Evolutionary conservation across 148 eudicot genomes (phyloP), one percentile per base, ranked within the genome.

Genomic region (Cornus florida): DNA sequence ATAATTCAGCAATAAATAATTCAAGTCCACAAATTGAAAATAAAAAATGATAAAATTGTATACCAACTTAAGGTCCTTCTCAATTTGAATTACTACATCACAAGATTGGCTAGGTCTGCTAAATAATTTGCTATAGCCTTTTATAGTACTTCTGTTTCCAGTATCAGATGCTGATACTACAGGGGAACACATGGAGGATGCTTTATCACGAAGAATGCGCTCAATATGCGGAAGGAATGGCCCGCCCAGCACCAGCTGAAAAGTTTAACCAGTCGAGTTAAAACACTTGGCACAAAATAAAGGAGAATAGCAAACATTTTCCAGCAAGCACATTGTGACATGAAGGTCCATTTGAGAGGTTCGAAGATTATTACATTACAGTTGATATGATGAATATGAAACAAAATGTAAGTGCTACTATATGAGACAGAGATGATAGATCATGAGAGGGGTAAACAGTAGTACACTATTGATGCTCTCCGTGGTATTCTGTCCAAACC

Each of bases 181-280:
- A 16, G 90, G 92, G 35, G 99, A 89, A 78, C 85, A 81, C 90
- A 91, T 82, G 70, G 86, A 88, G 22, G 87, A 82, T 76, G 99
- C 99, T 86, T 89, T 91, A 81, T 86, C 88, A 39, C 92, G 97
- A 81, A 96, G 87, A 83, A 93, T 87, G 73, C 75, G 86, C 86
- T 96, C 95, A 82, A 96, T 89, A 64, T 90, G 91, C 65, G 98
- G 98, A 84, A 80, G 87, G 75, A 92, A 96, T 28, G 98, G 98
- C 10, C 99, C 99, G n/a, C 99, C 97, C 71, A 96, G 87, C 83
- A 96, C 88, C 86, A 94, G 87, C 99, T 96, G 77, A 68, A 73
- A 81, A 57, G 71, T 74, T 83, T 57, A 75, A 77, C 31, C 62
- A 82, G 60, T 80, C 68, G 80, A 71, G 78, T 59, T 39, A 20